Conservation (phyloP, 352 stramenopile genomes). For the Pelagophyceae sp. region DNA sequence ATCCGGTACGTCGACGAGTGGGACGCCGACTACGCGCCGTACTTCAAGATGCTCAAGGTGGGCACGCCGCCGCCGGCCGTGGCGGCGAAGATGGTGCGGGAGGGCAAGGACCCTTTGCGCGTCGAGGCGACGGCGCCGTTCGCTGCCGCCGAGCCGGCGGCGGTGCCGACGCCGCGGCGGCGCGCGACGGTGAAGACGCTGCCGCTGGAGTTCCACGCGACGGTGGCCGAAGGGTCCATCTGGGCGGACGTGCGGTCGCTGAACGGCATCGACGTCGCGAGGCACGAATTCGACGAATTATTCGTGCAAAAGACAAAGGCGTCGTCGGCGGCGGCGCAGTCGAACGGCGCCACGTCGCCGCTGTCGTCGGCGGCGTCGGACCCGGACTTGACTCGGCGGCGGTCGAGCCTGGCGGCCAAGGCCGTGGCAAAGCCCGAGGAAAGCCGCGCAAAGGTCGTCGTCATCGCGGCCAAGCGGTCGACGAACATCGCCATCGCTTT, state of each 20-base stretch:
- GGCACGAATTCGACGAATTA: not conserved
- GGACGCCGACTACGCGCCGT: slow-evolving; percentile 51
- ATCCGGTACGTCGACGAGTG: slow-evolving; percentile 11
- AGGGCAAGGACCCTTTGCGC: slow-evolving; percentile 56
- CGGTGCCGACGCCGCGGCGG: not conserved
- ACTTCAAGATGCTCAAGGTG: slow-evolving; percentile 84
- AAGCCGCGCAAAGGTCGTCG: not conserved
- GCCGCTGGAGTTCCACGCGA: slow-evolving; percentile 8
- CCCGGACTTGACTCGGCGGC: not conserved
- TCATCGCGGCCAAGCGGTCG: not conserved
- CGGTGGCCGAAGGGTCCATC: not conserved
- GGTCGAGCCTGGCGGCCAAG: too few relatives aligned
- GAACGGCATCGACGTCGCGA: slow-evolving; percentile 7
- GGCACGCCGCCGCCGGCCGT: slow-evolving; percentile 74
- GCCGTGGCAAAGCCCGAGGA: not conserved
- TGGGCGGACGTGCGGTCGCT: not conserved
- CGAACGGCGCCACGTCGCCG: not conserved
- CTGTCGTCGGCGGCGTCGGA: not conserved
- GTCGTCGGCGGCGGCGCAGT: not conserved
- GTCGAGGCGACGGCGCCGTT: slow-evolving; percentile 29
- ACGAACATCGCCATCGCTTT: slow-evolving; percentile 18
- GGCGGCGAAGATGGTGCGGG: slow-evolving; percentile 75
- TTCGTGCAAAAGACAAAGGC: not conserved
- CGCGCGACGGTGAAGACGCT: slow-evolving; percentile 9
- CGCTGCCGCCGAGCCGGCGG: not conserved